Conservation (phyloP, 768 basidiomycete genomes). For the Cyclocybe cylindracea region DNA sequence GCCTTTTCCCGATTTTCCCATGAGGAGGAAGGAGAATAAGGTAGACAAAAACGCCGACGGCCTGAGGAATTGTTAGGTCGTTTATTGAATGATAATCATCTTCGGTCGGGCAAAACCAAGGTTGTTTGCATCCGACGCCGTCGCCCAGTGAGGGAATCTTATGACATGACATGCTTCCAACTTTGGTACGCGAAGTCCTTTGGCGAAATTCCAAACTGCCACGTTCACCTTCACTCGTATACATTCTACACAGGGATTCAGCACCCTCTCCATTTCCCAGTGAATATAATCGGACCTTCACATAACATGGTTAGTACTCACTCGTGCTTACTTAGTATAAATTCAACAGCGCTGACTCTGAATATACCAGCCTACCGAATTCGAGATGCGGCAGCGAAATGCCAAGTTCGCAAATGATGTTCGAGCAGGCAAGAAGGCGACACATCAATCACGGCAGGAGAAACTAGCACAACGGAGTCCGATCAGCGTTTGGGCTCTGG, state of each 20-base stretch:
- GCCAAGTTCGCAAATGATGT: slow-evolving; percentile 77
- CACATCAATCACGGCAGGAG: slow-evolving; percentile 72
- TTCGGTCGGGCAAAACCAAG: no score
- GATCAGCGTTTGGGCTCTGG: slow-evolving; percentile 73
- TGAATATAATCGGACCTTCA: slow-evolving; percentile 5
- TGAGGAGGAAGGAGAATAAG: slow-evolving; percentile 3
- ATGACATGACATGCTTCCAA: background rate
- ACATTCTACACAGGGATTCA: slow-evolving; percentile 11
- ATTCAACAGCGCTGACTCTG: background rate
- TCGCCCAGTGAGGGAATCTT: background rate
- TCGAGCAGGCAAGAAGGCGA: slow-evolving; percentile 74
- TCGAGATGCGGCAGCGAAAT: slow-evolving; percentile 81
- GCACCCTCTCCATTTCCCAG: slow-evolving; percentile 14
- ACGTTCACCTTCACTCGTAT: slow-evolving; percentile 22
- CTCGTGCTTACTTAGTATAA: background rate
- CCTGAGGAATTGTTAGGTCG: background rate
- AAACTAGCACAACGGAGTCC: slow-evolving; percentile 71
- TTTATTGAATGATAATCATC: no score
- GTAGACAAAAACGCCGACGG: background rate
- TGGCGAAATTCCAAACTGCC: slow-evolving; percentile 15
- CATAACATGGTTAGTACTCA: slow-evolving; percentile 28
- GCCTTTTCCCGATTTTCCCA: slow-evolving; percentile 54
- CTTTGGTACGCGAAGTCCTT: slow-evolving; percentile 12
- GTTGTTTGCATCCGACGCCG: background rate
- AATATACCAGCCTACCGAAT: slow-evolving; percentile 66